phyloP scores from a whole-genome alignment of 2,329 filamentous ascomycete species.

The Neopestalotiopsis rosae region DNA sequence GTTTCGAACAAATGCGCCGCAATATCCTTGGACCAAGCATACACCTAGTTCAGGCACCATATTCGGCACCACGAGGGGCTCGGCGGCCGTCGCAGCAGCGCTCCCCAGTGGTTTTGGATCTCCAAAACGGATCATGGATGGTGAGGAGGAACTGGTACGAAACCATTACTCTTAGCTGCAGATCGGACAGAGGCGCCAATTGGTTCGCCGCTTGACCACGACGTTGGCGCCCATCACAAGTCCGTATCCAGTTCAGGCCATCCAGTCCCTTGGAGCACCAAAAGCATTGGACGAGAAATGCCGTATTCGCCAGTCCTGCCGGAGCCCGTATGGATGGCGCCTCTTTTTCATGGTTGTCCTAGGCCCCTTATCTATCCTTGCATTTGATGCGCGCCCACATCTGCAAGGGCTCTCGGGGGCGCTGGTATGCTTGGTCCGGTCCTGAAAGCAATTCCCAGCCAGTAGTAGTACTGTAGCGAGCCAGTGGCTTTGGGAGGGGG shows the following conservation, averaged over 20 bases:
- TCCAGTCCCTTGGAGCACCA: not conserved
- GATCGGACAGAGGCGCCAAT: not conserved
- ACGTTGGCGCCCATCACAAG: not conserved
- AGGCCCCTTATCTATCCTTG: not conserved
- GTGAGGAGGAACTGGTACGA: constrained; percentile 1
- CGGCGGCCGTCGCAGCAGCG: not conserved
- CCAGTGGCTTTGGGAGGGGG: not conserved
- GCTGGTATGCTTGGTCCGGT: not conserved
- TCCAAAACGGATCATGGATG: not conserved
- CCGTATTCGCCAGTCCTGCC: not conserved
- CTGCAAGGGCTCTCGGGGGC: not conserved
- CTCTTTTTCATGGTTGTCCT: not conserved
- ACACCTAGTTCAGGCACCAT: not conserved
- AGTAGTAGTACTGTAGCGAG: not conserved
- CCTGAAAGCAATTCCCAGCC: not conserved
- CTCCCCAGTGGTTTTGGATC: not conserved
- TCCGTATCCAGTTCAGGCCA: not conserved
- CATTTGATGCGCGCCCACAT: not conserved
- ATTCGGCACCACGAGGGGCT: not conserved
- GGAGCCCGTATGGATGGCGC: not conserved
- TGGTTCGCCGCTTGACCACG: not conserved
- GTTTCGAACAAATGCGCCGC: not conserved
- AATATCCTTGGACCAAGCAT: not conserved
- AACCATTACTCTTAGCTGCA: not conserved
- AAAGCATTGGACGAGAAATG: not conserved